Conservation (phyloP, 257 asterid species). For the Agastache rugosa region DNA sequence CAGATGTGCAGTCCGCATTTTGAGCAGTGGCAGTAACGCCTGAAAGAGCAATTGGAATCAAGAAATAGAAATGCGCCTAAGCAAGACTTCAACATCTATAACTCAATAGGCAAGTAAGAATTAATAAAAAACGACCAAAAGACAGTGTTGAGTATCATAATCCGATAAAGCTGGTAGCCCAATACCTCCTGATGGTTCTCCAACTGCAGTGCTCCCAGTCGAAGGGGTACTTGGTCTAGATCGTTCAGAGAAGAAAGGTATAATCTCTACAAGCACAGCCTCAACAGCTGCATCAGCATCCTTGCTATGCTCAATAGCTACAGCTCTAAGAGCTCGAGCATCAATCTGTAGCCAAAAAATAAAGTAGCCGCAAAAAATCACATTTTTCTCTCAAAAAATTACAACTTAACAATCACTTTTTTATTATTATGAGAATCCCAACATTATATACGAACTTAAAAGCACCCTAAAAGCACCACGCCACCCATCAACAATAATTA, state of each 20-base stretch:
- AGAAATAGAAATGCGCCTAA: background rate
- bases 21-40: constrained; percentile 17
- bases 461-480: background rate
- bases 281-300: constrained; percentile 75
- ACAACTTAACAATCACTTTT: background rate
- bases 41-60: constrained; percentile 25
- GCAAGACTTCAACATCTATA: background rate
- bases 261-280: constrained; percentile 66
- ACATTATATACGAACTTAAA: background rate
- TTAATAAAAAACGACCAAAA: constrained; percentile 10
- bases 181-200: constrained; percentile 54
- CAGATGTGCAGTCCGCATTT: constrained; percentile 10
- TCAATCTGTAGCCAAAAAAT: constrained; percentile 60
- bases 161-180: constrained; percentile 1
- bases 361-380: background rate
- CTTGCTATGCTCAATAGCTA: constrained; percentile 76
- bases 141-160: constrained; percentile 1
- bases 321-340: constrained; percentile 75
- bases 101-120: constrained; percentile 1
- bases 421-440: background rate
- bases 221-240: constrained; percentile 40
- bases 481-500: background rate
- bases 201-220: constrained; percentile 28
- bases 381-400: constrained; percentile 7
- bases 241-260: constrained; percentile 63